Base-by-base conservation (phyloP, 495 filamentous ascomycete species). In the Hyphodiscus hymeniophilus region DNA sequence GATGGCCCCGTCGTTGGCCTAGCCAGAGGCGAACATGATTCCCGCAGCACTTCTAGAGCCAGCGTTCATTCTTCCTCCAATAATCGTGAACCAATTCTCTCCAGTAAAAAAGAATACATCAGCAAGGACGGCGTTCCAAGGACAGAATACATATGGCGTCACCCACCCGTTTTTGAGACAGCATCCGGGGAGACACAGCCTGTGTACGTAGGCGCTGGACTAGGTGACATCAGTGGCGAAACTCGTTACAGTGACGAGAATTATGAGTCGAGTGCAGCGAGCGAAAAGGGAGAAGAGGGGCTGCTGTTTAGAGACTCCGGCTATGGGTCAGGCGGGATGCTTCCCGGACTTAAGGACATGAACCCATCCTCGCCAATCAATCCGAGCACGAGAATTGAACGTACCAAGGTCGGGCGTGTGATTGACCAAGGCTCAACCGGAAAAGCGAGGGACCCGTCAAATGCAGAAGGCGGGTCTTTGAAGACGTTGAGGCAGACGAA, bases 61-160 rank as follows among this genome's bases (percentile, higher is more conserved):
- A 28, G 36, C n/a, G 10, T 35, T 0, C 26, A 23, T 7, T 13
- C 17, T 6, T 36, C 36, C 0, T 6, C 13, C 1, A 30, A 16
- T 1, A 52, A 34, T 12, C 28, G 28, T 7, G 45, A 51, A 21
- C 56, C 56, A 15, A 38, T 56, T 4, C 31, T 59, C 3, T 40
- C 21, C 33, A 47, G 41, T n/a, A 59, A 56, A 40, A 51, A 46
- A 35, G 40, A 49, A 26, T 51, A 51, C 21, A 50, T 55, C 7
- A 56, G 45, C 10, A 36, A 52, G 45, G 52, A 52, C 8, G 56
- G 56, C 15, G 17, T 38, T 32, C 50, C 52, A 0, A 43, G 22
- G 11, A 59, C 45, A 8, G 56, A 59, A 33, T 53, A 56, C 38
- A 38, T 53, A 17, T 59, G 56, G 56, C 41, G 35, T 20, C 56